A percentile compares a stretch with the other conserved stretches of the same genome.
Conservation (phyloP, 768 basidiomycete species). For the Rhodotorula paludigena region DNA sequence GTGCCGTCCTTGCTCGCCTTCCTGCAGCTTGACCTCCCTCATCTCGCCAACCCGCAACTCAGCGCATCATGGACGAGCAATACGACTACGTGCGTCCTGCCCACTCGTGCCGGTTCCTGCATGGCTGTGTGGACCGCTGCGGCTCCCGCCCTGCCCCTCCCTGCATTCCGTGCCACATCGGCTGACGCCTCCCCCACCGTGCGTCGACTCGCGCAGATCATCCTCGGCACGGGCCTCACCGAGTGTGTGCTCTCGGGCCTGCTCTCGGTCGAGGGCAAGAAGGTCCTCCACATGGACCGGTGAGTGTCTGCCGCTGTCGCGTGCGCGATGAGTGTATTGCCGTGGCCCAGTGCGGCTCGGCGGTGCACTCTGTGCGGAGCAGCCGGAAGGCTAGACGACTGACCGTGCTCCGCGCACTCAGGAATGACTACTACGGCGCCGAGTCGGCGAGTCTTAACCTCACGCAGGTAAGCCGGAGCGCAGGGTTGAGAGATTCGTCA, state of each 20-base stretch:
- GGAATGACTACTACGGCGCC: slow-evolving; percentile 96
- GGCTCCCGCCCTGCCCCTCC: slow-evolving; percentile 1
- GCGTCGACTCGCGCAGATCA: slow-evolving; percentile 50
- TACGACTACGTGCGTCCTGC: slow-evolving; percentile 67
- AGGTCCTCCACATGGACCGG: slow-evolving; percentile 96
- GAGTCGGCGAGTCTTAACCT: slow-evolving; percentile 95
- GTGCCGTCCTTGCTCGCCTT: too few relatives aligned
- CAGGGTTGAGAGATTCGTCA: not conserved
- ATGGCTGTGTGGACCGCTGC: not conserved
- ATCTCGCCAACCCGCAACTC: accelerated
- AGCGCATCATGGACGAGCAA: slow-evolving; percentile 76
- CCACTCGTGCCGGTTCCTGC: too few relatives aligned
- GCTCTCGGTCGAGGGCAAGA: slow-evolving; percentile 98
- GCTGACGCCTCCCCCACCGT: not conserved
- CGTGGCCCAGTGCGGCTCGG: too few relatives aligned
- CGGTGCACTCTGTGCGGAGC: too few relatives aligned
- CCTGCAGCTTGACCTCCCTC: not conserved
- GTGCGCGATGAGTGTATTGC: too few relatives aligned
- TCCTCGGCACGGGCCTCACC: slow-evolving; percentile 93
- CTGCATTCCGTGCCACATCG: too few relatives aligned
- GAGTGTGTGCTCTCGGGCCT: slow-evolving; percentile 98
- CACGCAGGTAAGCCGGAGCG: slow-evolving; percentile 68
- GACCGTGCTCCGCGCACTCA: slow-evolving; percentile 34
- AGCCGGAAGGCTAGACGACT: too few relatives aligned
- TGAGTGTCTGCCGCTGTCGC: slow-evolving; percentile 1